Conservation (phyloP, 2,329 filamentous ascomycete species). For the Corinectria fuckeliana region DNA sequence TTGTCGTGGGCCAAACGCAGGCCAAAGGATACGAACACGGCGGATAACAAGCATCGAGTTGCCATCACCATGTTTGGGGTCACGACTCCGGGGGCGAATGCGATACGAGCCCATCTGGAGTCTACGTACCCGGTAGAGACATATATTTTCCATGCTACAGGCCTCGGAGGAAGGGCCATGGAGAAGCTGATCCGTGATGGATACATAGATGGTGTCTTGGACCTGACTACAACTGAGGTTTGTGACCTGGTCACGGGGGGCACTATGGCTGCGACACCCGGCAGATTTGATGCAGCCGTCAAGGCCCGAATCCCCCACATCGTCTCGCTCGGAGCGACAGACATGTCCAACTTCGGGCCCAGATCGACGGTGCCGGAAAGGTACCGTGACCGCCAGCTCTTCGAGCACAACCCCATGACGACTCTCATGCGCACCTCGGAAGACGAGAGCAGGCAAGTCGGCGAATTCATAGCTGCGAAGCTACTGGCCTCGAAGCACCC, state of each 20-base stretch:
- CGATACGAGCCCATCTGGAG: not conserved
- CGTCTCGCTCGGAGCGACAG: not conserved
- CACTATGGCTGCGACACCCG: not conserved
- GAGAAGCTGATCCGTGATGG: not conserved
- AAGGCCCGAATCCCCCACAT: not conserved
- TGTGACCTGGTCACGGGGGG: slow-evolving; percentile 4
- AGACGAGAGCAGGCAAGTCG: not conserved
- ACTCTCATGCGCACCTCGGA: not conserved
- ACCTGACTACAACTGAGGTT: slow-evolving; percentile 1
- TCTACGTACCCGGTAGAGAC: not conserved
- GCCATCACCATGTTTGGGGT: not conserved
- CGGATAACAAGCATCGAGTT: not conserved
- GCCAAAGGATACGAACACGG: not conserved
- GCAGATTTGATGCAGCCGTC: not conserved
- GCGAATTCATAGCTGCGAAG: not conserved
- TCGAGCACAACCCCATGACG: slow-evolving; percentile 1
- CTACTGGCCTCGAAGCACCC: not conserved
- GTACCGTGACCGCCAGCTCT: not conserved
- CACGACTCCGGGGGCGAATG: not conserved
- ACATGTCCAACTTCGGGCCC: not conserved
- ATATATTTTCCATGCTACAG: not conserved
- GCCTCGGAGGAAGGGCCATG: not conserved
- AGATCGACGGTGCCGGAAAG: not conserved
- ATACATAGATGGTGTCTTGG: not conserved
- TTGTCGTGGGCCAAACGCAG: not conserved